phyloP scores from a whole-genome alignment of 495 filamentous ascomycete genomes.

The Daldinia concentrica region DNA sequence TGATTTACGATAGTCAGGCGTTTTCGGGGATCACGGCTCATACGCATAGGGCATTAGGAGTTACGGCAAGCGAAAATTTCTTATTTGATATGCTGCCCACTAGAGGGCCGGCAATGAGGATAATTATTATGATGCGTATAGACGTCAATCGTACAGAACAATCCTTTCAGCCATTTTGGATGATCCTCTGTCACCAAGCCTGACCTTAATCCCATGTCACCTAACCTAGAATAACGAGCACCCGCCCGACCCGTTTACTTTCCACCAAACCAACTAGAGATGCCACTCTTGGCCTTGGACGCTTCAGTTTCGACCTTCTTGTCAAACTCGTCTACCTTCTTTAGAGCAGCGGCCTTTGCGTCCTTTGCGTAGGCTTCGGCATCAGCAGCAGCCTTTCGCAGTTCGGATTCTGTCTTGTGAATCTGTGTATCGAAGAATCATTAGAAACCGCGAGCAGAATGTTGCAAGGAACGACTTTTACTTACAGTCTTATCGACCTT shows the following conservation, averaged over 20 bases:
- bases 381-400: slow-evolving; percentile 62
- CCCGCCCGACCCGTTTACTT: slow-evolving; percentile 42
- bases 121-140: slow-evolving; percentile 32
- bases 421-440: slow-evolving; percentile 57
- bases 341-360: slow-evolving; percentile 65
- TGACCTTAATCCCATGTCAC: not conserved
- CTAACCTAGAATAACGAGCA: not conserved
- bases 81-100: slow-evolving; percentile 5
- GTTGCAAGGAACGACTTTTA: slow-evolving; percentile 11
- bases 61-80: slow-evolving; percentile 6
- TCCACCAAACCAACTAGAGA: slow-evolving; percentile 82
- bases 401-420: slow-evolving; percentile 66
- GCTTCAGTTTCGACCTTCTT: slow-evolving; percentile 79
- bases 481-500: slow-evolving; percentile 59
- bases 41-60: slow-evolving; percentile 30
- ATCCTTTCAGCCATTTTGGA: slow-evolving; percentile 9
- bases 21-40: slow-evolving; percentile 17
- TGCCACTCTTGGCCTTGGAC: slow-evolving; percentile 77
- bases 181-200: not conserved
- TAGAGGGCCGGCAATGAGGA: not conserved
- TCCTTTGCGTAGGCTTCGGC: slow-evolving; percentile 68
- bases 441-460: slow-evolving; percentile 15
- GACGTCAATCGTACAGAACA: slow-evolving; percentile 29
- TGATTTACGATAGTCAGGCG: slow-evolving; percentile 25
- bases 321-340: slow-evolving; percentile 78